Evolutionary conservation across 306 rosid species (phyloP).

Genomic region (Dryas drummondii): DNA sequence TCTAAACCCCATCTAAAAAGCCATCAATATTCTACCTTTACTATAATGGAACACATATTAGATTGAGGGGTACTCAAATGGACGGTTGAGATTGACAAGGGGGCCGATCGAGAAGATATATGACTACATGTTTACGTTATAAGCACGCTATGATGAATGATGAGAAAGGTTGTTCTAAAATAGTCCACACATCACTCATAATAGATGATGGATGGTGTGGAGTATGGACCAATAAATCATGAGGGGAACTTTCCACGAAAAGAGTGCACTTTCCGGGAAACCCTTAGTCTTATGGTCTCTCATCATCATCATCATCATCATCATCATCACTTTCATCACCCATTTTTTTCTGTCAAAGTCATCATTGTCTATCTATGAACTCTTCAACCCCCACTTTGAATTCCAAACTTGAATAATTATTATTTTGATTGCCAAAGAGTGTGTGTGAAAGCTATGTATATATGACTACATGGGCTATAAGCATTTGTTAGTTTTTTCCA

Average conservation of each 20-base stretch:
- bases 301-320: slow-evolving; percentile 9
- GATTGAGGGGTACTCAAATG: not conserved
- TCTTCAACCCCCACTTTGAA: slow-evolving; percentile 31
- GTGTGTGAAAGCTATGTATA: not conserved
- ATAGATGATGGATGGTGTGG: slow-evolving; percentile 25
- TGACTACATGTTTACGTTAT: slow-evolving; percentile 26
- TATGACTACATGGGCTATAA: no score
- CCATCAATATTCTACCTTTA: not conserved
- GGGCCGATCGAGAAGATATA: not conserved
- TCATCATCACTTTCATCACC: slow-evolving; percentile 44
- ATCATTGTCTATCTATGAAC: slow-evolving; percentile 34
- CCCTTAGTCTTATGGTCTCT: slow-evolving; percentile 42
- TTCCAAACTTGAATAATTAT: slow-evolving; percentile 22
- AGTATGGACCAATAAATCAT: slow-evolving; percentile 58
- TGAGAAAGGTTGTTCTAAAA: slow-evolving; percentile 30
- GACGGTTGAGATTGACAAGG: slow-evolving; percentile 16
- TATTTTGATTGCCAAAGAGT: not conserved
- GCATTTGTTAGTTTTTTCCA: not conserved
- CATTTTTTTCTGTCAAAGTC: slow-evolving; percentile 35
- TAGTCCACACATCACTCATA: slow-evolving; percentile 51
- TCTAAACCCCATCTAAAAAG: not conserved
- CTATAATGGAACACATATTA: slow-evolving; percentile 23
- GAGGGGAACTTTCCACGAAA: slow-evolving; percentile 55
- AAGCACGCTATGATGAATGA: slow-evolving; percentile 44
- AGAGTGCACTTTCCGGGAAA: slow-evolving; percentile 71